Percentiles rank a stretch among this genome's conserved stretches.
phyloP scores from a whole-genome alignment of 2,329 filamentous ascomycete genomes.

The Ceratocystis albifundus region DNA sequence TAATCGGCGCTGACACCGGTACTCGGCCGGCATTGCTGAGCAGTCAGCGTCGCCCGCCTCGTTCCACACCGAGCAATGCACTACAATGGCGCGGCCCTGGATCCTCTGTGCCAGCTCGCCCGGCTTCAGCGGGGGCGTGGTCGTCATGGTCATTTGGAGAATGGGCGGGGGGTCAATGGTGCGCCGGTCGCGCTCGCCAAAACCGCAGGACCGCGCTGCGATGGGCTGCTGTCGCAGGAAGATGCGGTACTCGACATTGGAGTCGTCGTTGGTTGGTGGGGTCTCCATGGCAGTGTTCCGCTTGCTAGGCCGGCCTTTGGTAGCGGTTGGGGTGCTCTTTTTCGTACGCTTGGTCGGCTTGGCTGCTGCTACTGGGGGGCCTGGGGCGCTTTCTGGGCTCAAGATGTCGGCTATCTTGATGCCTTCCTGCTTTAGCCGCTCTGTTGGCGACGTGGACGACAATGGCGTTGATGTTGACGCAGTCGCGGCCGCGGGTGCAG shows the following conservation, averaged over 20 bases:
- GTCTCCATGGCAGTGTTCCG: not conserved
- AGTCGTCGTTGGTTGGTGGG: not conserved
- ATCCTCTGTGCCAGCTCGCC: constrained; percentile 40
- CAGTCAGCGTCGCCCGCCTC: constrained; percentile 55
- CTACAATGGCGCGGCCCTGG: constrained; percentile 47
- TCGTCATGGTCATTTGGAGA: constrained; percentile 58
- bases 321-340: not conserved
- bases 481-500: too few relatives aligned
- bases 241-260: constrained; percentile 35
- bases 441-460: not conserved
- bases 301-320: not conserved
- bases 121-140: constrained; percentile 39
- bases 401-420: constrained; percentile 26
- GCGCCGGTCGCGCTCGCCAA: constrained; percentile 68
- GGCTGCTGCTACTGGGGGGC: not conserved
- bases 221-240: constrained; percentile 64
- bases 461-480: not conserved
- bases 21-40: constrained; percentile 59
- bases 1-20: constrained; percentile 58
- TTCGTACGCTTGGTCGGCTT: not conserved
- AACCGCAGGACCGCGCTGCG: constrained; percentile 69
- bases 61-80: constrained; percentile 68
- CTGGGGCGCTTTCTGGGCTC: constrained; percentile 12
- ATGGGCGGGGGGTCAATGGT: constrained; percentile 79
- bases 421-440: constrained; percentile 22